phyloP scores from a whole-genome alignment of 208 protist species.

The Wallacemonas rigidus region DNA sequence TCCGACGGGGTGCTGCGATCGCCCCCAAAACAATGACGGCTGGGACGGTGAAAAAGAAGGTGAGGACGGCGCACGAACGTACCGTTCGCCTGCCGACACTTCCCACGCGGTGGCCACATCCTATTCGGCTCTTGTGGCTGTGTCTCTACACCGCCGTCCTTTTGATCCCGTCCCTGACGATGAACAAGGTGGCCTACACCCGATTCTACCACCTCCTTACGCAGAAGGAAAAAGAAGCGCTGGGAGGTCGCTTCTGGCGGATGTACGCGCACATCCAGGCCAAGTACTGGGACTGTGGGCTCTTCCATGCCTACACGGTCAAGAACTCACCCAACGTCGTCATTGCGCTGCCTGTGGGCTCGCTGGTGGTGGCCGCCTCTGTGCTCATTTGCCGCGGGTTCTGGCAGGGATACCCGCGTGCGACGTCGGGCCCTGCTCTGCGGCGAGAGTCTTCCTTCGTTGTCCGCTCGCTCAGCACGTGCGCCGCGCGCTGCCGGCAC shows the following conservation, averaged over 20 bases:
- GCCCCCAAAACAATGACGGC: neutral
- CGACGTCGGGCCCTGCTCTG: neutral
- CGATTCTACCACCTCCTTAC: constrained; percentile 47
- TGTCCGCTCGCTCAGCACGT: neutral
- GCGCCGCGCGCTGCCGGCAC: neutral
- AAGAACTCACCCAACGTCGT: constrained; percentile 72
- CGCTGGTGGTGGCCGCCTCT: constrained; percentile 23
- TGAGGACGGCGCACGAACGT: neutral
- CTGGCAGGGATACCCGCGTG: neutral
- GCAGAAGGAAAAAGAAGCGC: constrained; percentile 14
- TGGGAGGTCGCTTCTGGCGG: constrained; percentile 49
- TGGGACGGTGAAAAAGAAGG: neutral
- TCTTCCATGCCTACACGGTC: constrained; percentile 56
- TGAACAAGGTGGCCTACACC: constrained; percentile 61
- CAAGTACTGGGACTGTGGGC: constrained; percentile 79
- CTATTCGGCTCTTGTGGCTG: constrained; percentile 38
- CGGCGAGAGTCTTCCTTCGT: neutral
- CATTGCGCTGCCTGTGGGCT: constrained; percentile 51
- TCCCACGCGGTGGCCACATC: constrained; percentile 36
- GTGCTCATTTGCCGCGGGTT: constrained; percentile 9
- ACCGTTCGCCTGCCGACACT: constrained; percentile 14
- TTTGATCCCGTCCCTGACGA: constrained; percentile 43
- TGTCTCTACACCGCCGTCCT: constrained; percentile 42
- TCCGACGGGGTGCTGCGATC: neutral
- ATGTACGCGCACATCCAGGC: constrained; percentile 74